These are phyloP conservation scores for Tetrapisispora phaffii DNA, from an alignment of 805 yeast genomes.

Conservation along the genomic window DNA sequence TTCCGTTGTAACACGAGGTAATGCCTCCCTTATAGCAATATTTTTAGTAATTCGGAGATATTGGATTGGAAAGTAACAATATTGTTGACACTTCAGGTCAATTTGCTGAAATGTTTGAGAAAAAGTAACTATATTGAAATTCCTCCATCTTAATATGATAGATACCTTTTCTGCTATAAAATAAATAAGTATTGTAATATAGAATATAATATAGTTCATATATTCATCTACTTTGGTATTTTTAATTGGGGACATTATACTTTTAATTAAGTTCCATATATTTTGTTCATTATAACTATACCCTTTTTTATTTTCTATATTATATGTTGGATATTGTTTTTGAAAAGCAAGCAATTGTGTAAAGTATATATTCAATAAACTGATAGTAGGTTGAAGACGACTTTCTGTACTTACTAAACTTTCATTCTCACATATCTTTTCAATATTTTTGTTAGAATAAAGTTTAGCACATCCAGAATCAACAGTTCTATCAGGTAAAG, in stretches of 20 bases:
- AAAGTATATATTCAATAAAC: constrained; percentile 18
- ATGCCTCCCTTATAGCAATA: constrained; percentile 5
- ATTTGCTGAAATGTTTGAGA: constrained; percentile 70
- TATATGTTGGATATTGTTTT: constrained; percentile 7
- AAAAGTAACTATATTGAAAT: constrained; percentile 15
- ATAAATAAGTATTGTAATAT: constrained; percentile 7
- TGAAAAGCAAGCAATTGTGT: constrained; percentile 14
- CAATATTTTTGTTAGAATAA: constrained; percentile 6
- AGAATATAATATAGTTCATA: constrained; percentile 1
- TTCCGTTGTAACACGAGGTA: constrained; percentile 10
- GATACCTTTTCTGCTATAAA: constrained; percentile 13
- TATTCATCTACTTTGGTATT: background rate
- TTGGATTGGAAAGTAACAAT: constrained; percentile 72
- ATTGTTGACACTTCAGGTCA: constrained; percentile 65
- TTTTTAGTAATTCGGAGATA: constrained; percentile 41
- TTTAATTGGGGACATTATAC: background rate
- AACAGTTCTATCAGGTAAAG: constrained; percentile 30
- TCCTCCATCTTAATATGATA: constrained; percentile 10
- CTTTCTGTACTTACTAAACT: constrained; percentile 10
- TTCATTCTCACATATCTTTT: constrained; percentile 5
- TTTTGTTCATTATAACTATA: background rate
- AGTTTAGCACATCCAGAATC: constrained; percentile 13
- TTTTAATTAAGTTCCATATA: background rate
- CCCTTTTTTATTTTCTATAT: background rate
- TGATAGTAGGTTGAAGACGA: constrained; percentile 11